Conservation (phyloP, 208 protist genomes). For the Blechomonas ayalai region DNA sequence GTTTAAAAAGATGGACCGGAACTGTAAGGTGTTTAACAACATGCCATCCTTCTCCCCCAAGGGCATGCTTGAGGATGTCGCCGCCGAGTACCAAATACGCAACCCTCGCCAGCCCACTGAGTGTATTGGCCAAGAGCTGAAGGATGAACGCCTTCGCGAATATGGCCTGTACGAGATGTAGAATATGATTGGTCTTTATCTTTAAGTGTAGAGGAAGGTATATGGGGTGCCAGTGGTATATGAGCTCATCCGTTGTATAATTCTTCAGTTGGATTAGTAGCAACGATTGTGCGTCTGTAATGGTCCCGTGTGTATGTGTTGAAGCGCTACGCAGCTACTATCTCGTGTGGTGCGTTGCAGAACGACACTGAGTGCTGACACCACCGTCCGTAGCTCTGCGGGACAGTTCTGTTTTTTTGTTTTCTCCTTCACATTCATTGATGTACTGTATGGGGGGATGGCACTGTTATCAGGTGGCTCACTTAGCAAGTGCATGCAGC, state of each 20-base stretch:
- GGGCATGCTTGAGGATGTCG: slow-evolving; percentile 38
- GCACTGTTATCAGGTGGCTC: no score
- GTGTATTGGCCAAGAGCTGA: slow-evolving; percentile 33
- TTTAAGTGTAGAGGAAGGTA: not conserved
- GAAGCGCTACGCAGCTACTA: no score
- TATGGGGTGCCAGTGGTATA: not conserved
- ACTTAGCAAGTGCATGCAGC: no score
- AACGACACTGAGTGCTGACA: no score
- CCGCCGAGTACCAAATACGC: slow-evolving; percentile 68
- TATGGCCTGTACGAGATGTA: slow-evolving; percentile 48
- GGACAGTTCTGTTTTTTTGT: no score
- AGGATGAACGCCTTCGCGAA: slow-evolving; percentile 60
- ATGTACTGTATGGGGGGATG: no score
- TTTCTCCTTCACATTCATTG: no score
- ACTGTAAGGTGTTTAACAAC: slow-evolving; percentile 69
- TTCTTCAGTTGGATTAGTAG: no score
- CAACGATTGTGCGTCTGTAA: not conserved
- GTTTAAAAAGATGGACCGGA: slow-evolving; percentile 50
- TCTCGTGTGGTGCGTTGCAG: no score
- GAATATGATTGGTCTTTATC: not conserved
- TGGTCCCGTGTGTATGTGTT: not conserved
- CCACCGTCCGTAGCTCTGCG: no score
- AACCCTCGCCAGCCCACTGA: slow-evolving; percentile 55
- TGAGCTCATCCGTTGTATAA: not conserved
- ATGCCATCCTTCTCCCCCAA: slow-evolving; percentile 54